phyloP scores from a whole-genome alignment of 305 asterid genomes.

The Coffea humblotiana region DNA sequence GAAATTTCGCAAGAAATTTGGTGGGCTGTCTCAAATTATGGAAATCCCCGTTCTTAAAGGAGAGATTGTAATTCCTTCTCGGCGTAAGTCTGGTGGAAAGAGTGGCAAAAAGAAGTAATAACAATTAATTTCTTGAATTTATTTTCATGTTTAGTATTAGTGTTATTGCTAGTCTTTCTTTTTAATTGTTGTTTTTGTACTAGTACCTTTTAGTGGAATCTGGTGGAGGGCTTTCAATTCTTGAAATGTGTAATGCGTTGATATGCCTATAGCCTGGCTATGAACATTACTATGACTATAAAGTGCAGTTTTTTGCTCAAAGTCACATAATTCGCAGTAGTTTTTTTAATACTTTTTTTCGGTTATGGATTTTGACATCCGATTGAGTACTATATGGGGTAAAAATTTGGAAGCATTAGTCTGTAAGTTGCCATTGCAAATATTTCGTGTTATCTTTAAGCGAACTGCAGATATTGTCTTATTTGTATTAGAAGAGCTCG shows the following conservation, averaged over 20 bases:
- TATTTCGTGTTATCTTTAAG: neutral
- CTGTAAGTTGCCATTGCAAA: neutral
- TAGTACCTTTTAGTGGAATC: neutral
- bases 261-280: neutral
- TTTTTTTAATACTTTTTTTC: neutral
- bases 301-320: neutral
- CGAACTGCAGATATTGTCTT: too few species aligned
- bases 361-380: neutral
- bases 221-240: neutral
- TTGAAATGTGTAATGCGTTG: too few species aligned
- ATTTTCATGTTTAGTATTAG: too few species aligned
- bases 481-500: neutral
- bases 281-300: neutral
- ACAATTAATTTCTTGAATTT: too few species aligned
- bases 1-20: slow-evolving; percentile 74
- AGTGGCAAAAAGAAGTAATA: slow-evolving; percentile 64
- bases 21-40: slow-evolving; percentile 64
- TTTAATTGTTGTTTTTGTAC: neutral
- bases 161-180: neutral
- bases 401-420: neutral
- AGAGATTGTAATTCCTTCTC: slow-evolving; percentile 83
- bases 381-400: neutral
- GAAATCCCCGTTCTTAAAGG: slow-evolving; percentile 91
- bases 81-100: slow-evolving; percentile 51
- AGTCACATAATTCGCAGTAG: neutral